Base-by-base conservation (phyloP, 768 basidiomycete genomes). In the Boletus pseudo-olivaceus region DNA sequence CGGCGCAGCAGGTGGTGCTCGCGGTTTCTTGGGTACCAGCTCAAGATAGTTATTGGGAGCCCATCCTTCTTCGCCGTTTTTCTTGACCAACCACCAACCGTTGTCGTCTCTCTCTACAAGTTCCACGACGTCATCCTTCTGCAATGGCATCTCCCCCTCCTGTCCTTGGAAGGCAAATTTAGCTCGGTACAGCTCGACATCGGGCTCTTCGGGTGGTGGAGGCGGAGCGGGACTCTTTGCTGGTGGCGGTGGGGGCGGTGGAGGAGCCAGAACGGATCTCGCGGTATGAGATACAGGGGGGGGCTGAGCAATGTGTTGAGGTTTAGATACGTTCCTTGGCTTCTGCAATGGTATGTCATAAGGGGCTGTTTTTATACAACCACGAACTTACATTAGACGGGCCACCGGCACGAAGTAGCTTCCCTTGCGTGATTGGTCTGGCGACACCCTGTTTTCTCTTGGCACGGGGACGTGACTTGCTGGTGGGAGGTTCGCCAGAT, bases 61-160 rank as follows among this genome's bases (percentile, higher is more conserved):
- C 94, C 95, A 99, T 14, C 93, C 97, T 67, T 98, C 93, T 17
- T 75, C 72, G 3, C 81, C 81, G 49, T 78, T 80, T 71, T 88
- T 93, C 78, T 87, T 90, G 53, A 98, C 88, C 32, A 97, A 78
- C 96, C 97, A 98, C 97, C 97, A 99, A 3, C 96, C 97, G 62
- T 96, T 96, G 55, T 94, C 84, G 66, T 88, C 86, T 68, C 97
- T 93, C 75, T 96, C 87, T 32, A 94, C 77, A 19, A 98, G 76
- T 73, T 98, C 95, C 1, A 98, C 90, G 3, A 90, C 54, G 56
- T 98, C 97, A 62, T 94, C 97, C 71, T 98, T 98, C 60, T 79
- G 81, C 48, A 99, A 71, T 7, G 84, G 76, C 79, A 98, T 87
- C 71, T 99, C 97, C 12, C 95, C 95, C 33, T 87, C 86, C 71